Percentiles rank a stretch among this genome's conserved stretches.
These are phyloP conservation scores for Lavandula angustifolia DNA, from an alignment of 257 asterid species.

Conservation along the genomic window DNA sequence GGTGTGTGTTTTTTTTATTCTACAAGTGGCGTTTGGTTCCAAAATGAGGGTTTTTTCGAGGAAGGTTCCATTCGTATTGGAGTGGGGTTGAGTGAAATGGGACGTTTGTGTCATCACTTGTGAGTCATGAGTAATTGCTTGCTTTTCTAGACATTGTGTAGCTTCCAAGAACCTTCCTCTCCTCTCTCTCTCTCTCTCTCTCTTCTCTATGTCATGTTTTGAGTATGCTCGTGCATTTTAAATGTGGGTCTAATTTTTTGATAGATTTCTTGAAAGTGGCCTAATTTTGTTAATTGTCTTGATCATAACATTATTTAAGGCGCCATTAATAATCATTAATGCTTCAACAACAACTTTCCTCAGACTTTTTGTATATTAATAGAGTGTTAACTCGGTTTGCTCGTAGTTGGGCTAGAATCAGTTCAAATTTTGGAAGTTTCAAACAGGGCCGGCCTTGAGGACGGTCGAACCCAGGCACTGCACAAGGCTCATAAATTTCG, in stretches of 20 bases:
- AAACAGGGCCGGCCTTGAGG: too few species aligned
- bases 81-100: conserved; percentile 20
- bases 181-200: neutral
- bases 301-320: neutral
- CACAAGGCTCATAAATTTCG: too few species aligned
- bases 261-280: neutral
- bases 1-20: too few species aligned
- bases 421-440: too few species aligned
- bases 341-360: neutral
- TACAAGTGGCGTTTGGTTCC: conserved; percentile 21
- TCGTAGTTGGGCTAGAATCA: too few species aligned
- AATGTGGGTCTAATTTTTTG: neutral
- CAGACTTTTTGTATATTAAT: too few species aligned
- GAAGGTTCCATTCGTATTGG: conserved; percentile 28
- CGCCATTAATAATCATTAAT: neutral
- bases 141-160: neutral
- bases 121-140: conserved; percentile 4
- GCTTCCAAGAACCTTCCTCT: conserved; percentile 36
- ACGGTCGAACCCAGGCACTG: too few species aligned
- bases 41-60: conserved; percentile 28
- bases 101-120: conserved; percentile 18
- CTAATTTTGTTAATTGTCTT: neutral
- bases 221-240: too few species aligned
- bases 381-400: too few species aligned
- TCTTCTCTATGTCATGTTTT: too few species aligned